A percentile compares a stretch with the other conserved stretches of the same genome.
Evolutionary conservation across 1,139 yeast genomes (phyloP).

Genomic region (Debaryomycetaceae sp.): DNA sequence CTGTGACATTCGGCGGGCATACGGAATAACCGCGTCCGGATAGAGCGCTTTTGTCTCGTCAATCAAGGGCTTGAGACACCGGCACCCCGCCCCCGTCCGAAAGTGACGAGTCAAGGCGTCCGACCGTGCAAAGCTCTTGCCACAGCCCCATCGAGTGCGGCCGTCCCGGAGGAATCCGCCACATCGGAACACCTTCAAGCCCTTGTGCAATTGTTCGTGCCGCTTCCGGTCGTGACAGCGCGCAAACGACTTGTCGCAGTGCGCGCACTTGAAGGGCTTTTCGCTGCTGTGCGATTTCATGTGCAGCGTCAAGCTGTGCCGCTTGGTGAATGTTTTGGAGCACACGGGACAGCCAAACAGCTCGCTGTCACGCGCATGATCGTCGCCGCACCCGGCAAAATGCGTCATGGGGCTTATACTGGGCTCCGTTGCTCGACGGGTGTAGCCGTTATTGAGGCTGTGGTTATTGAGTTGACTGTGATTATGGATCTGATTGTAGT

Average conservation of each 20-base stretch:
- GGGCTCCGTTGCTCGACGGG: constrained; percentile 1
- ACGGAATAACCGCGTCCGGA: no score
- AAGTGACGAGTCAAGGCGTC: constrained; percentile 51
- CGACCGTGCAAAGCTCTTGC: constrained; percentile 44
- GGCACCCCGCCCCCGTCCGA: constrained; percentile 49
- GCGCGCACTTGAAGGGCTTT: constrained; percentile 40
- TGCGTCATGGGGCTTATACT: no score
- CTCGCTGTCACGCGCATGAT: constrained; percentile 1
- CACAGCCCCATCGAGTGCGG: constrained; percentile 47
- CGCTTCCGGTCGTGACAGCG: constrained; percentile 47
- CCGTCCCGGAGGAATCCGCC: constrained; percentile 44
- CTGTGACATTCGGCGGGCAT: no score
- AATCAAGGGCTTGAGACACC: constrained; percentile 45
- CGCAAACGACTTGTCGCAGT: constrained; percentile 44
- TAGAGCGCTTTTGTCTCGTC: constrained; percentile 26
- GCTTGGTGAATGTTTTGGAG: constrained; percentile 40
- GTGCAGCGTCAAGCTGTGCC: constrained; percentile 46
- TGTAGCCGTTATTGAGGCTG: constrained; percentile 3
- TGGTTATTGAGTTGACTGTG: constrained; percentile 2
- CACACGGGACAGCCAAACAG: constrained; percentile 38
- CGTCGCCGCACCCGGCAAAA: background rate
- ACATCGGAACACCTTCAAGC: constrained; percentile 44
- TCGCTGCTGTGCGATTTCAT: constrained; percentile 47
- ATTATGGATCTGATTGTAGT: constrained; percentile 1
- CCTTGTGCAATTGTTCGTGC: constrained; percentile 44